phyloP scores from a whole-genome alignment of 805 yeast species.

The Sungouiozyma ichnusensis region DNA sequence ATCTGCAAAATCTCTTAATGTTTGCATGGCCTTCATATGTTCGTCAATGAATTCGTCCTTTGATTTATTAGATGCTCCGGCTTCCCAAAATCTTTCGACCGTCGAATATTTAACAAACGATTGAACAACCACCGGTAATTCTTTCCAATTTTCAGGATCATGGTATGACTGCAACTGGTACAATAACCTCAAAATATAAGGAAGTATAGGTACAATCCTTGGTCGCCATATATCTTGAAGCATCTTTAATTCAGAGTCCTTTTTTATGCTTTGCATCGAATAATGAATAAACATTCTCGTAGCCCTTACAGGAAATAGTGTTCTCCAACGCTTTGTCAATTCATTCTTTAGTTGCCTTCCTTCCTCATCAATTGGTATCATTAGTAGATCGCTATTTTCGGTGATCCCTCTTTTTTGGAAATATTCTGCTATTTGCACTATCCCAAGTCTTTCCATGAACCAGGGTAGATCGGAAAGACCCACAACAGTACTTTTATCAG shows the following conservation, averaged over 20 bases:
- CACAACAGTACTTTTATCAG: slow-evolving; percentile 79
- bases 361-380: slow-evolving; percentile 80
- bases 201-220: slow-evolving; percentile 80
- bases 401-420: slow-evolving; percentile 75
- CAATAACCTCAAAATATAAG: slow-evolving; percentile 77
- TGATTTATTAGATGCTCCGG: slow-evolving; percentile 89
- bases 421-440: slow-evolving; percentile 85
- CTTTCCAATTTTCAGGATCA: slow-evolving; percentile 85
- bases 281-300: slow-evolving; percentile 92
- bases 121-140: slow-evolving; percentile 80
- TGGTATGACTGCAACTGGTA: slow-evolving; percentile 91
- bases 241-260: slow-evolving; percentile 57
- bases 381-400: slow-evolving; percentile 61
- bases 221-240: slow-evolving; percentile 83
- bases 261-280: slow-evolving; percentile 82
- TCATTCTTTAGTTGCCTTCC: slow-evolving; percentile 69
- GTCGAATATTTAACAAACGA: slow-evolving; percentile 84
- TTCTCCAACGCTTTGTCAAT: slow-evolving; percentile 84
- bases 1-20: slow-evolving; percentile 93
- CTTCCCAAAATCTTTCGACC: slow-evolving; percentile 96
- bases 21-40: slow-evolving; percentile 85
- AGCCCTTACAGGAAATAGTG: slow-evolving; percentile 89
- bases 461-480: slow-evolving; percentile 85
- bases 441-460: slow-evolving; percentile 97
- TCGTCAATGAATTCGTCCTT: slow-evolving; percentile 92